Base-by-base conservation (phyloP, 2,329 filamentous ascomycete species). In the Alternaria longipes region DNA sequence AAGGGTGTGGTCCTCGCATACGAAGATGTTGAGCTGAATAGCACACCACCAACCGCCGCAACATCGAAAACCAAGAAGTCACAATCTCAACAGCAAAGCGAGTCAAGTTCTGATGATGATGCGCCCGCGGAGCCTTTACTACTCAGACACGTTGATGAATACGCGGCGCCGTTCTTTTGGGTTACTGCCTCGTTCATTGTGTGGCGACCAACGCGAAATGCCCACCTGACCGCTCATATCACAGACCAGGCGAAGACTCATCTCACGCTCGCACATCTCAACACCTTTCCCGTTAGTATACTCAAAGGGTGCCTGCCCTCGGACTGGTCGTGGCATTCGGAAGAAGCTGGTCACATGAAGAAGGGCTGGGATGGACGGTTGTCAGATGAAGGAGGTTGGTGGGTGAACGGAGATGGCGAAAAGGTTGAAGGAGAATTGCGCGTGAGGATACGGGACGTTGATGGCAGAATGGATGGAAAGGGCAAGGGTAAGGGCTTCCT, bases 211-310 rank as follows among this genome's bases (percentile, higher is more conserved):
- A 83, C 85, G 54, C 86, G 87, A 46, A 91, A 92, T 36, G 87
- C 89, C 8, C 88, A 86, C 79, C 86, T 98, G 74, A 90, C 94
- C 67, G 95, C 93, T 11, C 89, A 86, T 68, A 86, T 97, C 57
- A 95, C 94, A 72, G 84, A 97, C 30, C 92, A 97, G 75, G 94
- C 91, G 49, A 92, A 95, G 69, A 93, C 92, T 7, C 93, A 97
- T 74, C 85, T 99, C 7, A 94, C 94, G 20, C 86, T 97, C 3
- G 88, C 96, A 11, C 95, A 93, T 77, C 94, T 93, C 81, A 94
- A 94, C 78, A 88, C 93, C 67, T 98, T 98, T 84, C 97, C 95
- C 69, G 92, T 94, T 1, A 92, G 90, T 44, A 91, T 99, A 61
- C 91, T 94, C 71, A 85, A 90, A 22, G 87, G 87, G 62, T 85